These are phyloP conservation scores for Entrophospora sp. DNA, from an alignment of 192 early-diverging fungal genomes.

Conservation along the genomic window DNA sequence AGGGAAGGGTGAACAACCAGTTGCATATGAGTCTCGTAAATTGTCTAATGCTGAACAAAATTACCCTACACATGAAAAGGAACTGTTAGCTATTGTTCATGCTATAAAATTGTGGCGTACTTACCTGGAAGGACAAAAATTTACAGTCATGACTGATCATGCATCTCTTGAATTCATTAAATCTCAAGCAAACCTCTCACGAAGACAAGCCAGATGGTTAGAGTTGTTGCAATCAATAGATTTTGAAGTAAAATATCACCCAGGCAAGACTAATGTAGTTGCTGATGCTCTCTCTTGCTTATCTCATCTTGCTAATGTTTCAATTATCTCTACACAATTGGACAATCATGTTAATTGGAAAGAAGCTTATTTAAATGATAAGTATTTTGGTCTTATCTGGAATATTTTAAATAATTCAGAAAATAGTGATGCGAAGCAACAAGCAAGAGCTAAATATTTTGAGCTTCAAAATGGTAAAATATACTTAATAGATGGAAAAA, in stretches of 20 bases:
- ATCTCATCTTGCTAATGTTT: not conserved
- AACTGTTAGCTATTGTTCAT: slow-evolving; percentile 9
- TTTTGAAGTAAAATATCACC: not conserved
- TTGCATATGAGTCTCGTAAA: slow-evolving; percentile 25
- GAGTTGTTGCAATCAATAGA: slow-evolving; percentile 3
- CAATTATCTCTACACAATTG: too few species aligned
- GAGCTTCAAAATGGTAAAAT: too few species aligned
- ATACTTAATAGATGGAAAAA: too few species aligned
- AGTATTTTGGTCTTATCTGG: too few species aligned
- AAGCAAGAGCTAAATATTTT: too few species aligned
- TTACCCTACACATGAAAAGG: slow-evolving; percentile 25
- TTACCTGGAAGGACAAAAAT: slow-evolving; percentile 13
- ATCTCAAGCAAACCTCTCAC: slow-evolving; percentile 12
- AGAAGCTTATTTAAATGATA: too few species aligned
- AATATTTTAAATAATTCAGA: too few species aligned
- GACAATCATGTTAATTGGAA: too few species aligned
- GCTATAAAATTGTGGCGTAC: slow-evolving; percentile 6
- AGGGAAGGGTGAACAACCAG: not conserved
- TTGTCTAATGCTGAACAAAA: slow-evolving; percentile 16
- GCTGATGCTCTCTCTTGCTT: not conserved
- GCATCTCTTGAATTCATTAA: slow-evolving; percentile 18
- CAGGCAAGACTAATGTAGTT: not conserved
- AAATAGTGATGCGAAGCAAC: too few species aligned
- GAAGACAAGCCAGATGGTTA: slow-evolving; percentile 4
- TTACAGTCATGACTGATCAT: slow-evolving; percentile 6